Conservation (phyloP, 23 red algal genomes). For the Agarophyton chilense region DNA sequence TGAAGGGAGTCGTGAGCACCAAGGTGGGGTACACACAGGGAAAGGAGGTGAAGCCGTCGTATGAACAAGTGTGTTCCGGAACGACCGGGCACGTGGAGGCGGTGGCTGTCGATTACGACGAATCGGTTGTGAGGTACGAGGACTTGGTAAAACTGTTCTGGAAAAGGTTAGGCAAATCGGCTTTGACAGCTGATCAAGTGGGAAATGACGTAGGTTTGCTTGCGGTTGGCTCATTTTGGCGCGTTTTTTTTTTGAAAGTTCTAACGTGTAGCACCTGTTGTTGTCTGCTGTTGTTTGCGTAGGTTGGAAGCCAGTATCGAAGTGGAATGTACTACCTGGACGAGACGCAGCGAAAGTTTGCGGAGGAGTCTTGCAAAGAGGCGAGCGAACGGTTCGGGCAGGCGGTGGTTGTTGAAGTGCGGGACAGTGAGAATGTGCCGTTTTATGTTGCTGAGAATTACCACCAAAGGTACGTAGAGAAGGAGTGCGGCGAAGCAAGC, state of each 20-base stretch:
- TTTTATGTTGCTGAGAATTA: conserved; percentile 64
- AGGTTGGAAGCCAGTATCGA: conserved; percentile 77
- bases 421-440: background rate
- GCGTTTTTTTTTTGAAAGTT: background rate
- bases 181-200: conserved; percentile 68
- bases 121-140: conserved; percentile 41
- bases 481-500: no score
- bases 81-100: conserved; percentile 76
- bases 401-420: conserved; percentile 44
- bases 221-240: background rate
- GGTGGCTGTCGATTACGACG: conserved; percentile 76
- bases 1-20: conserved; percentile 57
- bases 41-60: conserved; percentile 40
- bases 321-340: conserved; percentile 66
- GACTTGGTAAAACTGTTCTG: conserved; percentile 73
- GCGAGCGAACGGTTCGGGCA: conserved; percentile 32
- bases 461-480: conserved; percentile 47
- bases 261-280: background rate
- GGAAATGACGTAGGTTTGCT: conserved; percentile 61
- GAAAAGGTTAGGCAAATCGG: conserved; percentile 45
- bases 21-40: conserved; percentile 84
- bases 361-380: conserved; percentile 31
- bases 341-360: conserved; percentile 39
- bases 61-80: conserved; percentile 74
- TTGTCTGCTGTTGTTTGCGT: no score